phyloP scores from a whole-genome alignment of 2,329 filamentous ascomycete genomes.

The Sporothrix brunneoviolacea region DNA sequence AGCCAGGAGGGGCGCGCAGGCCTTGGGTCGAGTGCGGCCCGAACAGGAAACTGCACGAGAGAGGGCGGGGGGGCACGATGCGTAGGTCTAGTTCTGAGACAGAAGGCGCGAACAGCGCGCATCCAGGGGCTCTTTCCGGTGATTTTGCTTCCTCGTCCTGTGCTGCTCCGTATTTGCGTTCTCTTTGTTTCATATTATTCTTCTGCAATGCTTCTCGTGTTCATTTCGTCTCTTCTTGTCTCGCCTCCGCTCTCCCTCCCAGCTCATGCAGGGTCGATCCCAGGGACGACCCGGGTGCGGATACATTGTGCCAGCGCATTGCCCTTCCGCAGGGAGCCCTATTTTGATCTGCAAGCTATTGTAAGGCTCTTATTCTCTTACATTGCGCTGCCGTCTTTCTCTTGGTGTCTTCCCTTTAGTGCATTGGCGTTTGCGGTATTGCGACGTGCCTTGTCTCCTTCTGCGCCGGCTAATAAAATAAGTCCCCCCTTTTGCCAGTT shows the following conservation, averaged over 20 bases:
- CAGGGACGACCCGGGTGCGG: constrained; percentile 8
- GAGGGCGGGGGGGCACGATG: neutral
- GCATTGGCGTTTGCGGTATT: too few species aligned
- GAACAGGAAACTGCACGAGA: constrained; percentile 8
- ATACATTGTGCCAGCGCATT: neutral
- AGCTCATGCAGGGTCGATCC: constrained; percentile 5
- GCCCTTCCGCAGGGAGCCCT: neutral
- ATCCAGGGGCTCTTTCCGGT: neutral
- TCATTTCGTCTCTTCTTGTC: too few species aligned
- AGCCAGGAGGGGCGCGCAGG: neutral
- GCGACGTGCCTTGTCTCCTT: too few species aligned
- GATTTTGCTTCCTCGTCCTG: too few species aligned
- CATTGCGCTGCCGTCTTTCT: neutral
- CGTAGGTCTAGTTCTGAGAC: neutral
- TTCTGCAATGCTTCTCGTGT: neutral
- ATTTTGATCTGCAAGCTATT: neutral
- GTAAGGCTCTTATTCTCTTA: neutral
- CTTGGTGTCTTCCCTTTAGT: too few species aligned
- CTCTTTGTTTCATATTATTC: neutral
- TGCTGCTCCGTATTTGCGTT: neutral
- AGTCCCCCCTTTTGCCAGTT: neutral
- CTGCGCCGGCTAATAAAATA: neutral
- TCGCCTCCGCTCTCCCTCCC: neutral
- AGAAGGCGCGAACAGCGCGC: neutral
- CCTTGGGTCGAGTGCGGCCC: neutral